These are phyloP conservation scores for Vitis rupestris DNA, from an alignment of 164 flowering plant species.

Conservation along the genomic window DNA sequence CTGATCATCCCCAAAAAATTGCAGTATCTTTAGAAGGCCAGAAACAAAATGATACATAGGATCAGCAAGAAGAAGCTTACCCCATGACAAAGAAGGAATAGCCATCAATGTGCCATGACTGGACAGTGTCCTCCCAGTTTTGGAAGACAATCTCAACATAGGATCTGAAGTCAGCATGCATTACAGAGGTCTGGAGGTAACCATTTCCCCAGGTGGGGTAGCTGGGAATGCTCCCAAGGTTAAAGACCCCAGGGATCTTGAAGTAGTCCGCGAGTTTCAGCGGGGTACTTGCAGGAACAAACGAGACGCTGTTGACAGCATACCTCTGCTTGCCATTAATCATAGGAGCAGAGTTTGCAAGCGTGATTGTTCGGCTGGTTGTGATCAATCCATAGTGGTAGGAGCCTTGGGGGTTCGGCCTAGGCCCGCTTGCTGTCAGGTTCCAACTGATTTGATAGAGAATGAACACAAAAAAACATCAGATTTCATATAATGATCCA, in stretches of 20 bases:
- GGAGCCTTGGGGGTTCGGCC: slow-evolving; percentile 82
- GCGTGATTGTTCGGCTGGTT: slow-evolving; percentile 42
- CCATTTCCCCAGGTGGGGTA: slow-evolving; percentile 40
- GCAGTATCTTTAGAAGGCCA: not conserved
- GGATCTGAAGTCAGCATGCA: slow-evolving; percentile 50
- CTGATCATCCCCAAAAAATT: slow-evolving; percentile 24
- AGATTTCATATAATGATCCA: no score
- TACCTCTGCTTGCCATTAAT: slow-evolving; percentile 67
- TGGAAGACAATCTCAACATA: slow-evolving; percentile 68
- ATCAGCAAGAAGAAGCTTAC: slow-evolving; percentile 28
- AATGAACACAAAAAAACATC: not conserved
- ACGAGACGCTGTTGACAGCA: slow-evolving; percentile 69
- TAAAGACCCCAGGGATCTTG: slow-evolving; percentile 63
- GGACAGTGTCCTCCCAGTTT: slow-evolving; percentile 65
- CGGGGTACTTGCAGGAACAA: slow-evolving; percentile 55
- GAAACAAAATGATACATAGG: not conserved
- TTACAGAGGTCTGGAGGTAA: slow-evolving; percentile 56
- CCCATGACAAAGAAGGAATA: slow-evolving; percentile 74
- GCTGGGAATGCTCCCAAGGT: slow-evolving; percentile 51
- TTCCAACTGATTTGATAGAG: slow-evolving; percentile 42
- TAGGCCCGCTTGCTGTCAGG: slow-evolving; percentile 68
- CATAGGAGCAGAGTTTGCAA: slow-evolving; percentile 61
- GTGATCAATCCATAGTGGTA: slow-evolving; percentile 71
- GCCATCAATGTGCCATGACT: slow-evolving; percentile 76
- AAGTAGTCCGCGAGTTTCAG: slow-evolving; percentile 68